Conservation (phyloP, 441 rosid genomes). For the Syzygium syzygioides region DNA sequence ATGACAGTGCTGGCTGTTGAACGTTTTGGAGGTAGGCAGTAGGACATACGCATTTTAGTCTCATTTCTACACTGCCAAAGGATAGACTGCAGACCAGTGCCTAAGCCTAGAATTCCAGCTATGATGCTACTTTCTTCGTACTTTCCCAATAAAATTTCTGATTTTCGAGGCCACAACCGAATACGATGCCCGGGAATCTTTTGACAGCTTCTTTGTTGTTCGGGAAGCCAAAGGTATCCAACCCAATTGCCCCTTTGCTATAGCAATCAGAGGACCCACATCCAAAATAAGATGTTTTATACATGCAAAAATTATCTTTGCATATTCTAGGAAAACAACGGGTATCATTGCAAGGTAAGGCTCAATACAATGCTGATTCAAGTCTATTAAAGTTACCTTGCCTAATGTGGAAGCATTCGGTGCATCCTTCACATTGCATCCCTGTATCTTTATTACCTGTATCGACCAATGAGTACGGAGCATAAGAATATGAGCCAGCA, state of each 20-base stretch:
- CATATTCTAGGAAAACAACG: neutral
- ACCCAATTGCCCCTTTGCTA: neutral
- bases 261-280: neutral
- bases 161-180: neutral
- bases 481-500: neutral
- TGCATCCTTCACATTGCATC: neutral
- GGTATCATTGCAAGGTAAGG: fast-evolving
- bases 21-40: neutral
- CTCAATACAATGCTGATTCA: neutral
- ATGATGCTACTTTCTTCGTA: neutral
- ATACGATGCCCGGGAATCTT: neutral
- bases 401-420: neutral
- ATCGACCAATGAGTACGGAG: neutral
- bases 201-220: neutral
- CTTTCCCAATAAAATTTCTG: neutral
- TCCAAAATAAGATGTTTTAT: neutral
- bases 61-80: neutral
- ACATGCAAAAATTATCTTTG: neutral
- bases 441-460: neutral
- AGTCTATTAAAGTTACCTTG: neutral
- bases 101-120: neutral
- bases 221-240: neutral
- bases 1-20: neutral
- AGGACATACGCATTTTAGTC: neutral
- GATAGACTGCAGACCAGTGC: neutral